Evolutionary conservation across 352 stramenopile species (phyloP), one percentile per base, ranked within the genome.

Genomic region (Phytophthora tubulina): DNA sequence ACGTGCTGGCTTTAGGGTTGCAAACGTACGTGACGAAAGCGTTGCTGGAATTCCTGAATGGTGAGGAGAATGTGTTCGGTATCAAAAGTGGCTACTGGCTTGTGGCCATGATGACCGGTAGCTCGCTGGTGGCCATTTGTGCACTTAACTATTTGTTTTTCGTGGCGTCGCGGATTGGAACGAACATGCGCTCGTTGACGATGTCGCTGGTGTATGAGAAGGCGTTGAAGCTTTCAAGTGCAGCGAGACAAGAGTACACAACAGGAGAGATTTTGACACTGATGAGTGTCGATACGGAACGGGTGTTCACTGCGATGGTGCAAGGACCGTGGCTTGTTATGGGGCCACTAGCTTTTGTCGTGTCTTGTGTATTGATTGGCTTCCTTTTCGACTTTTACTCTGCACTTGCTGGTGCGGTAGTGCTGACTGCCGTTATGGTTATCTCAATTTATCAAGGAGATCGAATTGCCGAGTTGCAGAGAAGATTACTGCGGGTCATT

Each of bases 211-310:
- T 87, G 9, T 87, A 70, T 36, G 51, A 79, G 4, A 86, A 87
- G 42, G 74, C 89, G 82, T 21, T 97, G 81, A 92, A 63, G 59
- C 79, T 65, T 46, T 97, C 46, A 4, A 89, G 36, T 65, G 84
- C 13, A 59, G 80, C 57, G 11, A 50, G 75, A n/a, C 75, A 79
- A 9, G 33, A 78, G 38, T 77, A 77, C 53, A 75, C 75, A 31
- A 83, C 65, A 4, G 78, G 78, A 15, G 78, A 85, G 56, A 68
- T 85, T 6, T 41, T 81, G 1, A 85, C 75, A 7, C 70, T 85
- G 45, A 80, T 80, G 68, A 79, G 63, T 49, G 72, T 85, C 6
- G 78, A 85, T 61, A 63, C 68, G 2, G 75, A 85, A 46, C 78
- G 78, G 6, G 51, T 86, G 0, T 86, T 85, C 41, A 53, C 66